Base-by-base conservation (phyloP, 2,329 filamentous ascomycete genomes). In the Celoporthe dispersa region DNA sequence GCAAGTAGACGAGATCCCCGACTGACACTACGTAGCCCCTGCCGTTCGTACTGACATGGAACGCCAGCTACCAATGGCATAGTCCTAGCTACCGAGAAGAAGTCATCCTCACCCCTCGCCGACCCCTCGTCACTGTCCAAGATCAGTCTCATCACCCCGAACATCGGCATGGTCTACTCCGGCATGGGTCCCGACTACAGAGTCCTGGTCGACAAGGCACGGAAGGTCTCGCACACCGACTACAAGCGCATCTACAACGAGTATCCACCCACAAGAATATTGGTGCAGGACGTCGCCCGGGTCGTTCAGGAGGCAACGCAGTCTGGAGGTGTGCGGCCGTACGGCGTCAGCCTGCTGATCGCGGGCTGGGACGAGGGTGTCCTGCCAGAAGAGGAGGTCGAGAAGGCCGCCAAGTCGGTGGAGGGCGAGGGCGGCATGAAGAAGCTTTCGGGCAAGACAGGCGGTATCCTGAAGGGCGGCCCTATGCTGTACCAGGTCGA, bases 161-260 rank as follows among this genome's bases (percentile, higher is more conserved):
- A 99, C 87, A 98, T 99, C 82, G 96, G 96, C 81, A 98, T 98
- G 93, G 96, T 99, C 78, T 99, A 99, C 85, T 94, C 94, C 66
- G 96, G 96, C 80, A 99, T 99, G 96, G 95, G 96, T 39, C 96
- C 96, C 71, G 96, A 99, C 83, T 99, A 98, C 86, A 91, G 96
- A 81, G 94, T 99, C 70, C 88, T 99, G 68, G 96, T 98, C 76
- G 96, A 99, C 86, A 95, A 94, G 83, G 96, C 96, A 76, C 94
- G 96, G 80, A 99, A 98, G 84, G 96, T 98, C 75, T 97, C 94
- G 69, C 96, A 99, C 85, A 97, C 96, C 63, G 92, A 91, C 81
- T 99, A 99, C 90, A 99, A 99, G 90, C 94, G 96, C 82, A 94
- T 99, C 85, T 99, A 99, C 87, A 99, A 99, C 84, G 96, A 99